Base-by-base conservation (phyloP, 2,329 filamentous ascomycete genomes). In the Pseudopyricularia cyperi region DNA sequence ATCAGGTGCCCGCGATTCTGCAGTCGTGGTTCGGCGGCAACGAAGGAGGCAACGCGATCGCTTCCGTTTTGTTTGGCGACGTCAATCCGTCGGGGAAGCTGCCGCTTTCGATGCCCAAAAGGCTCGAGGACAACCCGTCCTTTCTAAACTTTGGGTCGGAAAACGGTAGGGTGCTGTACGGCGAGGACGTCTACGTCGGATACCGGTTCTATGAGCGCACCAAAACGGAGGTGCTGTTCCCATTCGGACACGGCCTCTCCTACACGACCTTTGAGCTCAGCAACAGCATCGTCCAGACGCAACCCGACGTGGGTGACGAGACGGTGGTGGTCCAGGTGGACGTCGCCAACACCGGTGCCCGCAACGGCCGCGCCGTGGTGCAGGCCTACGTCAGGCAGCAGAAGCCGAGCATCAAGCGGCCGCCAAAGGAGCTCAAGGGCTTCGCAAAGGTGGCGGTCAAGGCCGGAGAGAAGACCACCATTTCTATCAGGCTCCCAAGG, bases 131-230 rank as follows among this genome's bases (percentile, higher is more conserved):
- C 60, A 88, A 85, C 55, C 87, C 87, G 1, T 79, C 84, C 0
- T 89, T 83, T 67, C 72, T 89, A 59, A 90, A 89, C 70, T 91
- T 82, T 65, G 70, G 75, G 35, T 76, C 76, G 12, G 85, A 91
- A 64, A 80, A 82, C 34, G 79, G 85, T 46, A 76, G 84, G 53
- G 81, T 83, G 0, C 69, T 89, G 1, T 93, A 91, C 62, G 85
- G 85, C 47, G 87, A 93, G 65, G 87, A 88, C 55, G 72, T 93
- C 46, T 91, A 88, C 63, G 73, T 91, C 35, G 87, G 87, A 3
- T 93, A 93, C 68, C 75, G 86, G 22, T 89, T 82, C 70, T 93
- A 88, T 64, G 87, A 93, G 61, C 82, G 78, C 59, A 73, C 76
- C n/a, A 73, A 81, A 34, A 73, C 80, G 4, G 71, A 74, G 1